Conservation (phyloP, 2,329 filamentous ascomycete species). For the Cercospora beticola region DNA sequence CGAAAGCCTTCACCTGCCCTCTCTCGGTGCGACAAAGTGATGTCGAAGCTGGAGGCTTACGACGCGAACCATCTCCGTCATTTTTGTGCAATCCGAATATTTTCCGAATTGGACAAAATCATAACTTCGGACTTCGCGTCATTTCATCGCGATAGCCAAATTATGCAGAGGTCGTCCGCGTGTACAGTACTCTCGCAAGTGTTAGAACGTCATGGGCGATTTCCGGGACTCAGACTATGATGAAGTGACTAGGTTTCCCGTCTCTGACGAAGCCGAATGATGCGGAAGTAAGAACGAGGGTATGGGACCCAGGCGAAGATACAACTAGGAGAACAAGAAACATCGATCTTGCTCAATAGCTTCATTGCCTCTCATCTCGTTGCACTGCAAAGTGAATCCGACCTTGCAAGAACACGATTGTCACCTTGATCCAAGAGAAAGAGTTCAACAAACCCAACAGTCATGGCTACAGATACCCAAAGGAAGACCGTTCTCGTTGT, state of each 20-base stretch:
- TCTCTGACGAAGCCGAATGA: neutral
- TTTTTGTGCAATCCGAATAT: conserved; percentile 1
- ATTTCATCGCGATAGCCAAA: neutral
- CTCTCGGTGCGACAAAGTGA: conserved; percentile 6
- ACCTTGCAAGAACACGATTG: no score
- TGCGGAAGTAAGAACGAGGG: neutral
- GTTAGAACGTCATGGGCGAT: neutral
- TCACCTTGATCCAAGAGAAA: no score
- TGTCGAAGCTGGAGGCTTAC: neutral
- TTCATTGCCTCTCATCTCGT: no score
- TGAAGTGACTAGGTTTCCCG: neutral
- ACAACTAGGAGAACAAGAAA: neutral
- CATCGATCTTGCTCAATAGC: neutral
- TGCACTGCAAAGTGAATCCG: no score
- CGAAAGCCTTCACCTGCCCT: neutral
- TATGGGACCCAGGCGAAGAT: neutral
- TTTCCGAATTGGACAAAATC: neutral
- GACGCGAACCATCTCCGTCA: conserved; percentile 3
- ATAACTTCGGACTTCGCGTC: conserved; percentile 9
- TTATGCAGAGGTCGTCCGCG: no score
- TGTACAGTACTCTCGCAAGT: no score
- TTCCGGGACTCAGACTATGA: neutral
- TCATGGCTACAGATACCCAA: conserved; percentile 6
- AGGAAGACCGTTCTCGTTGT: conserved; percentile 37
- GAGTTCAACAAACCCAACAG: no score